Percentiles rank a stretch among this genome's conserved stretches.
These are phyloP conservation scores for Phialocephala subalpina DNA, from an alignment of 2,329 filamentous ascomycete species.

Conservation along the genomic window DNA sequence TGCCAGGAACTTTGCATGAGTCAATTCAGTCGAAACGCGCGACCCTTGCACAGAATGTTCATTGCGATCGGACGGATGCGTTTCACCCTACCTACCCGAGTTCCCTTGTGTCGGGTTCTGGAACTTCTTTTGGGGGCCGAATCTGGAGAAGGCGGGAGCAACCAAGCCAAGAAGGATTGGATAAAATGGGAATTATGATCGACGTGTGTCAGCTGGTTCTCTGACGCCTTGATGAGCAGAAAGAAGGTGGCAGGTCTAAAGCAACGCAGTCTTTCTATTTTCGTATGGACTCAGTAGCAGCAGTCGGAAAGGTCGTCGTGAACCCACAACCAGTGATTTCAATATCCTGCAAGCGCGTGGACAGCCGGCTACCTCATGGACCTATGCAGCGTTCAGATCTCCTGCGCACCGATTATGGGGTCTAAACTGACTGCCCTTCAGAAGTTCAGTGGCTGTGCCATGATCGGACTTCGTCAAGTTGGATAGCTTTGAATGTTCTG, in stretches of 20 bases:
- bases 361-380: background rate
- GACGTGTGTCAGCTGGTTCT: background rate
- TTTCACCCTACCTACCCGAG: constrained; percentile 32
- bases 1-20: constrained; percentile 32
- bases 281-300: background rate
- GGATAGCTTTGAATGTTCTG: background rate
- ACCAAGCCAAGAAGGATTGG: background rate
- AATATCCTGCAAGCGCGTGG: background rate
- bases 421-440: background rate
- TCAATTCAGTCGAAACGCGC: constrained; percentile 27
- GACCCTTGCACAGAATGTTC: constrained; percentile 14
- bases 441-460: background rate
- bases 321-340: background rate
- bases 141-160: background rate
- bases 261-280: background rate
- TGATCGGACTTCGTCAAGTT: background rate
- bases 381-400: background rate
- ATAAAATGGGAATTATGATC: background rate
- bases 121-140: constrained; percentile 4
- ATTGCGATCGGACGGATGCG: constrained; percentile 34
- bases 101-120: constrained; percentile 28
- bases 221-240: background rate
- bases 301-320: background rate
- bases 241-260: background rate
- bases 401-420: background rate